Evolutionary conservation across 2,329 filamentous ascomycete genomes (phyloP), one percentile per base, ranked within the genome.

Genomic region (Colletotrichum costaricense): DNA sequence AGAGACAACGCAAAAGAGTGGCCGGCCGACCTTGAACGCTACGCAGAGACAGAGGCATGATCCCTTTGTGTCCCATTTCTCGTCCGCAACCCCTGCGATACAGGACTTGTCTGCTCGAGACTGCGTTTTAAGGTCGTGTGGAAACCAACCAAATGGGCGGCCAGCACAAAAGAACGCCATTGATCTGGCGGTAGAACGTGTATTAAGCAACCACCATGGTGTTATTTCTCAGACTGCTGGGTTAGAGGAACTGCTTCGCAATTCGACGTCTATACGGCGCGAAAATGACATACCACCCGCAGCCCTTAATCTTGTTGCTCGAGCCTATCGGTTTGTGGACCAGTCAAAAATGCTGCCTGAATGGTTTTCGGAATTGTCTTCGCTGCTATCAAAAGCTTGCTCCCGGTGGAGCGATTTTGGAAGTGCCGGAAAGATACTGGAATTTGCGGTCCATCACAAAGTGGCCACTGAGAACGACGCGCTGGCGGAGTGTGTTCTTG

Each of bases 351-450:
- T 46, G n/a, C 54, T 73, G 12, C 74, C 74, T 19, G 22, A 28
- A 4, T 76, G 74, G 74, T 38, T 73, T 12, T 38, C 68, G 11
- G 35, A 75, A 9, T 33, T 76, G 3, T 73, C 73, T 12, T 60
- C 58, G 30, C 26, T 63, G 5, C 22, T 76, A 22, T 76, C 64
- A n/a, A 26, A 55, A 12, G 73, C 69, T 24, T 75, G 69, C n/a
- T 67, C 63, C 24, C 62, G 65, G n/a, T 30, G 63, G 24, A 67
- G 69, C 12, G 46, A 76, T 26, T 28, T 66, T 26, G 7, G 22
- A 8, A 42, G 30, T 6, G 69, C 74, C 6, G 73, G 62, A 14
- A 52, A 69, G 26, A 76, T 75, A 28, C 52, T 76, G 22, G 28
- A 55, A 11, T 57, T 73, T 55, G 30, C 69, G 5, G 28, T 64